Conservation (phyloP, 108 stramenopile species). For the Discostella stelligeroides region DNA sequence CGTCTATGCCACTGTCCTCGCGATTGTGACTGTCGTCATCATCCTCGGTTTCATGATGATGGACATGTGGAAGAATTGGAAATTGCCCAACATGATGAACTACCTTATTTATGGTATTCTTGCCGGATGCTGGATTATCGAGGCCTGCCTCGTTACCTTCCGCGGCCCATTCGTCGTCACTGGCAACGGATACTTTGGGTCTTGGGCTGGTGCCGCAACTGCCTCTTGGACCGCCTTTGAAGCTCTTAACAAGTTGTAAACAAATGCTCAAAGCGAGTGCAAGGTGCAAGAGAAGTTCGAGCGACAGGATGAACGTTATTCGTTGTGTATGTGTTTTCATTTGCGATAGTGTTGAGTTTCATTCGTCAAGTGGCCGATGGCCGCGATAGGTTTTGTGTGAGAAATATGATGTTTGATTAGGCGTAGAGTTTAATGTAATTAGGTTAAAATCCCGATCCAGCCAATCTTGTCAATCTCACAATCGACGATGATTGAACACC, state of each 20-base stretch:
- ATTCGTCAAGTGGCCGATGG: too few species aligned
- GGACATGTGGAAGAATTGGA: background rate
- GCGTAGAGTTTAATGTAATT: too few species aligned
- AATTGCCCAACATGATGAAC: constrained; percentile 4
- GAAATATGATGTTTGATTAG: too few species aligned
- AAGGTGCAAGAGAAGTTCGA: too few species aligned
- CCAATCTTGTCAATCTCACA: too few species aligned
- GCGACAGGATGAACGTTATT: too few species aligned
- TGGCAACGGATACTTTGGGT: constrained; percentile 28
- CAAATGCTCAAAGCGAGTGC: too few species aligned
- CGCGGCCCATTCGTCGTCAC: constrained; percentile 54
- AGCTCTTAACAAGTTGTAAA: background rate
- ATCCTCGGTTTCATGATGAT: constrained; percentile 7
- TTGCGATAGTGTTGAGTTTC: too few species aligned
- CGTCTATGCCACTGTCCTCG: constrained; percentile 45
- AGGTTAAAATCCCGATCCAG: too few species aligned
- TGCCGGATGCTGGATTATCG: constrained; percentile 51
- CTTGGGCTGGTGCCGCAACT: constrained; percentile 16
- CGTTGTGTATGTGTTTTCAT: too few species aligned
- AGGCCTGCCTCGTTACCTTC: constrained; percentile 58
- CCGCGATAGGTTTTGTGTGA: too few species aligned
- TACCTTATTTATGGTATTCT: background rate
- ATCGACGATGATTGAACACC: too few species aligned
- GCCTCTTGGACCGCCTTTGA: background rate
- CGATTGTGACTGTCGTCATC: constrained; percentile 31